These are phyloP conservation scores for Coelastrella sp. DNA, from an alignment of 139 green algal species.

Conservation along the genomic window DNA sequence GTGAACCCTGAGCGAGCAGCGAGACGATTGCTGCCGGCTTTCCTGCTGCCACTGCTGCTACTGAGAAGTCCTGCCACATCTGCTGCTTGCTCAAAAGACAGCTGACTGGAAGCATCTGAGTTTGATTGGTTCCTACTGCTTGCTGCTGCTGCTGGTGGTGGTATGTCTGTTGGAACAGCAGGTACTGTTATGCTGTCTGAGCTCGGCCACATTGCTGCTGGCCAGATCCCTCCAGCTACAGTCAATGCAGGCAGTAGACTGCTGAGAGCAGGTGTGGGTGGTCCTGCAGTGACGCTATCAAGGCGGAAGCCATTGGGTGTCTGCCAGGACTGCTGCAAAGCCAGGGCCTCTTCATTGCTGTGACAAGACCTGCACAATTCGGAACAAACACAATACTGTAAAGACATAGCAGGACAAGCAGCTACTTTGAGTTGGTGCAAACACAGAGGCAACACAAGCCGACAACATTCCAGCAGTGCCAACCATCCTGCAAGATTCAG, in stretches of 20 bases:
- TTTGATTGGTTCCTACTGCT: background rate
- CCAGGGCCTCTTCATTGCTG: slow-evolving; percentile 5
- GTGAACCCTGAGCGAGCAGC: background rate
- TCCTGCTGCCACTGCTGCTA: slow-evolving; percentile 14
- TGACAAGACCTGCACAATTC: slow-evolving; percentile 12
- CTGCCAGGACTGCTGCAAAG: slow-evolving; percentile 22
- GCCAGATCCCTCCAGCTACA: slow-evolving; percentile 24
- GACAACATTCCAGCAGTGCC: too few species aligned
- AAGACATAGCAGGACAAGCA: too few species aligned
- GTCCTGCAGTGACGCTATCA: background rate
- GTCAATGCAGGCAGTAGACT: slow-evolving; percentile 14
- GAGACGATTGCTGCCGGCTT: too few species aligned
- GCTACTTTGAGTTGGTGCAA: too few species aligned
- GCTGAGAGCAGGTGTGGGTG: background rate
- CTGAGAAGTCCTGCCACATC: background rate
- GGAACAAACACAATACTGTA: background rate
- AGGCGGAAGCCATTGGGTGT: too few species aligned
- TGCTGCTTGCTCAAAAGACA: background rate
- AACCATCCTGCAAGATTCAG: too few species aligned
- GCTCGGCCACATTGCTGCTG: slow-evolving; percentile 1
- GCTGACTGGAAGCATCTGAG: background rate
- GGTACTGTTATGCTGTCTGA: too few species aligned
- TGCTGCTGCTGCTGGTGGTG: slow-evolving; percentile 17
- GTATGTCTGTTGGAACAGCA: background rate
- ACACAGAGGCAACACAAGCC: too few species aligned